Percentiles rank a stretch among this genome's conserved stretches.
These are phyloP conservation scores for Neofusicoccum parvum DNA, from an alignment of 2,329 filamentous ascomycete species.

Conservation along the genomic window DNA sequence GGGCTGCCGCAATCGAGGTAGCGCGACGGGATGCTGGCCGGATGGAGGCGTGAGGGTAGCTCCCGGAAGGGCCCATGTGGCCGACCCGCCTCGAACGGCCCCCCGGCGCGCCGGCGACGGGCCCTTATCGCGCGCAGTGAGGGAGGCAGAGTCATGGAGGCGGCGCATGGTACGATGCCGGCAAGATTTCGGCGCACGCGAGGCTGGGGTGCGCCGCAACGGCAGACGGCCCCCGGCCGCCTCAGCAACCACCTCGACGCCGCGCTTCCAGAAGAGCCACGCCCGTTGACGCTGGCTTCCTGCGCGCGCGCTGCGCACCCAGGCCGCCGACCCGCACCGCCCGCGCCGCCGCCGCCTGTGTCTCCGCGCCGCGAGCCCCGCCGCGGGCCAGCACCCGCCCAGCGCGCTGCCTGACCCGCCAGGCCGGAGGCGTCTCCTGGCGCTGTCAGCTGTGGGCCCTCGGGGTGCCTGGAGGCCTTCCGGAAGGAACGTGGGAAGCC, in stretches of 20 bases:
- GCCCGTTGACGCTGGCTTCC: no score
- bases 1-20: constrained; percentile 12
- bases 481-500: background rate
- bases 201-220: no score
- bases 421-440: no score
- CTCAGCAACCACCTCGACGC: background rate
- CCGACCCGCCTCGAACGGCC: background rate
- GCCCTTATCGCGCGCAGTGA: background rate
- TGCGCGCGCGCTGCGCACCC: no score
- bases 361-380: no score
- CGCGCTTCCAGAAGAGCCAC: no score
- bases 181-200: background rate
- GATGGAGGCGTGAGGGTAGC: background rate
- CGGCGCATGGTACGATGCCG: constrained; percentile 9
- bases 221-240: background rate
- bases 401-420: no score
- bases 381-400: no score
- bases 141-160: constrained; percentile 7
- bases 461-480: background rate
- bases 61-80: background rate
- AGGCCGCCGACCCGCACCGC: no score
- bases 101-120: background rate
- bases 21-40: background rate
- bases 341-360: no score
- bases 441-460: no score